Base-by-base conservation (phyloP, 1,284 basidiomycete species). In the Sanghuangporus baumii region DNA sequence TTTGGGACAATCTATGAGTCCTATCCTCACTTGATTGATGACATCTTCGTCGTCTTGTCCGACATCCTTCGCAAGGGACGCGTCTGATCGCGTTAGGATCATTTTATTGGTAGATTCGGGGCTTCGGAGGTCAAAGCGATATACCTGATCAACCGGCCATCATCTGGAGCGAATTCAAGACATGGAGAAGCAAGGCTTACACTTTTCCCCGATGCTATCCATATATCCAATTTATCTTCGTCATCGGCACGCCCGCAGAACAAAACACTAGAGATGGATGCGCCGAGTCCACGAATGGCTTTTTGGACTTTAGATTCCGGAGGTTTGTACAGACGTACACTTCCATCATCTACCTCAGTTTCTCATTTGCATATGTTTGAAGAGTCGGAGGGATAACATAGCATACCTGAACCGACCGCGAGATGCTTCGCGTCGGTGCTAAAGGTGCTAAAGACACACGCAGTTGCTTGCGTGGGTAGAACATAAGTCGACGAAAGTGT, bases 251-350 rank as follows among this genome's bases (percentile, higher is more conserved):
- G n/a, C 11, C 12, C 12, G n/a, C n/a, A n/a, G 3, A 41, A n/a
- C 1, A 77, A 74, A 23, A 89, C 74, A 0, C 86, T 89, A 0
- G 88, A 85, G 4, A 92, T 74, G 64, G 88, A 84, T 4, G 70
- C 70, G 2, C 77, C 79, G 1, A 89, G 72, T 12, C 80, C 81
- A 67, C 82, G 79, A 59, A 91, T 74, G 0, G 87, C 89, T 68
- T 82, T 88, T 34, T 79, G 66, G 5, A 90, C 88, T 69, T 80
- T 87, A 65, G 76, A 76, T 0, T 82, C 79, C 2, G 83, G 81
- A 3, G 84, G 73, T 63, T 79, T 74, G 69, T 91, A 92, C 23
- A 89, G 73, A 20, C 90, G 84, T 55, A 91, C 71, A 58, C 80
- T 81, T 11, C 89, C 89, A 71, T 92, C 88, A 66, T 83, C 89